Percentiles rank a stretch among this genome's conserved stretches.
Evolutionary conservation across 2,329 filamentous ascomycete genomes (phyloP).

Genomic region (Fusarium gaditjirri): DNA sequence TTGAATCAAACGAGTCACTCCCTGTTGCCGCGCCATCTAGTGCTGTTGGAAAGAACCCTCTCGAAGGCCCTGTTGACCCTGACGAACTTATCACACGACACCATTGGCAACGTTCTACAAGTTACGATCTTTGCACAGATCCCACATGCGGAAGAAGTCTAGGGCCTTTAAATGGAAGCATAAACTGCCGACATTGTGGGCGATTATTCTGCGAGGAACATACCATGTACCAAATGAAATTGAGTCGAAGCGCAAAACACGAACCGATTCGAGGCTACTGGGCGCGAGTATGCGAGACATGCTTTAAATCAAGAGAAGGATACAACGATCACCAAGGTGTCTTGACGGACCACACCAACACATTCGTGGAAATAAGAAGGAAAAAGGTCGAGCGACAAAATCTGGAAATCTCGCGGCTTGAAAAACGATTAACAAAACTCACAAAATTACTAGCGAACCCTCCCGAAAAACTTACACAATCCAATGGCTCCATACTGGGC

Average conservation of each 20-base stretch:
- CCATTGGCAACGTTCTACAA: slow-evolving; percentile 86
- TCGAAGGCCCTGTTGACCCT: slow-evolving; percentile 70
- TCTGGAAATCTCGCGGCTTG: slow-evolving; percentile 87
- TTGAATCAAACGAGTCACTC: slow-evolving; percentile 85
- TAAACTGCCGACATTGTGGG: slow-evolving; percentile 95
- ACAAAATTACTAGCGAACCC: slow-evolving; percentile 84
- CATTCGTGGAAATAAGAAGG: slow-evolving; percentile 76
- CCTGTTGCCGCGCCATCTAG: slow-evolving; percentile 47
- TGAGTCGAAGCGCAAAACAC: slow-evolving; percentile 87
- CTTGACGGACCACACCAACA: slow-evolving; percentile 75
- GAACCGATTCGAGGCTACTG: slow-evolving; percentile 91
- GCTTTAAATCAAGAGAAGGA: slow-evolving; percentile 94
- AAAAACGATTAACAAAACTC: slow-evolving; percentile 90
- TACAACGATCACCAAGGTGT: slow-evolving; percentile 90
- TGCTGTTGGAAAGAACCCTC: slow-evolving; percentile 51
- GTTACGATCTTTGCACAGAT: slow-evolving; percentile 85
- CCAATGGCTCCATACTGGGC: slow-evolving; percentile 65
- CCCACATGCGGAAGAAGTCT: slow-evolving; percentile 84
- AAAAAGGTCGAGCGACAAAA: slow-evolving; percentile 85
- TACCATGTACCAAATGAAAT: slow-evolving; percentile 99
- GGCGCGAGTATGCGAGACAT: slow-evolving; percentile 98
- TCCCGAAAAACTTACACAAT: slow-evolving; percentile 69
- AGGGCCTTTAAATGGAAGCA: slow-evolving; percentile 80
- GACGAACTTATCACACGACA: slow-evolving; percentile 88
- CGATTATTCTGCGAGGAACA: slow-evolving; percentile 96